Evolutionary conservation across 2,329 filamentous ascomycete species (phyloP), one percentile per base, ranked within the genome.

Genomic region (Colletotrichum musicola): DNA sequence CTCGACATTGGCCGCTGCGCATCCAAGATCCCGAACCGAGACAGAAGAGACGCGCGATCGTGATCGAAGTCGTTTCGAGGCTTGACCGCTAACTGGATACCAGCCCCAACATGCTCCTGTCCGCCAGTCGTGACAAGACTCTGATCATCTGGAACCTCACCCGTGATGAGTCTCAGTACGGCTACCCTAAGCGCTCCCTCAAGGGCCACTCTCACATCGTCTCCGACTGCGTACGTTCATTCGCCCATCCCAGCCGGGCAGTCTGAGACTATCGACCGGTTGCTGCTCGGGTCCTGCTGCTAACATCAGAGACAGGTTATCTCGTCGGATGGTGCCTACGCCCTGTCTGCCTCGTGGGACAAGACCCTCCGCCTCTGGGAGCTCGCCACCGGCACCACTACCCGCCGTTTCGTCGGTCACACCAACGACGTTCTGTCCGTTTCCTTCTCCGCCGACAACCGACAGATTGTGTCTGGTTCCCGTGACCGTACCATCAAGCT

Each of bases 101-200:
- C 77, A 90, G 94, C 93, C 96, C 96, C 82, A 98, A 99, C 90
- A 98, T 99, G 95, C 95, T 99, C 83, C 91, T 99, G 80, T 99
- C 96, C 77, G 95, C 89, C 81, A 94, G 90, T 83, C 94, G 96
- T 87, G 96, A 99, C 90, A 98, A 98, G 93, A 93, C 93, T 77
- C 89, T 99, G 84, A 99, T 99, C 88, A 97, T 99, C 91, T 99
- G 96, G 96, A 97, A 98, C 90, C 90, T 99, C 81, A 98, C 96
- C 85, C 95, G 96, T 86, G 95, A 98, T 85, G 96, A 98, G 88
- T 91, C 91, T 83, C 92, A 93, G 82, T 99, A 98, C 90, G 96
- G 96, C 79, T 97, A 97, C 90, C 96, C 96, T 82, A 98, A 99
- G 92, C 92, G 96, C 87, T 97, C 94, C 82, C 94, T 99, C 77